A percentile compares a stretch with the other conserved stretches of the same genome.
phyloP scores from a whole-genome alignment of 805 yeast species.

The Saccharomycopsis sp. region DNA sequence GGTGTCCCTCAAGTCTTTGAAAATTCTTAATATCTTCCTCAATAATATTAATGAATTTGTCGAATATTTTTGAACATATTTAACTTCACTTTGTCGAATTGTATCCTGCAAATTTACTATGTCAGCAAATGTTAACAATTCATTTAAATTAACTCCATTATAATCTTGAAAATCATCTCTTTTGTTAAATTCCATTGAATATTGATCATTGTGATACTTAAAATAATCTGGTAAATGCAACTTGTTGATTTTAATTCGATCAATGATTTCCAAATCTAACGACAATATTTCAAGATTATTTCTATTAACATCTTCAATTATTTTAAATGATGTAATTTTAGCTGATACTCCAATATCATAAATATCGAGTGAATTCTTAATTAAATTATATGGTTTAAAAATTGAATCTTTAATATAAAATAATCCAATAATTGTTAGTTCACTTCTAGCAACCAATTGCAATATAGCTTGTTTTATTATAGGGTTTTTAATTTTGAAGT shows the following conservation, averaged over 20 bases:
- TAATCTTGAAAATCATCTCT: neutral
- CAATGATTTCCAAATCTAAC: conserved; percentile 11
- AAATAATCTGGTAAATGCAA: conserved; percentile 11
- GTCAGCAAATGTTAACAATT: conserved; percentile 15
- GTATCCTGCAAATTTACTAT: neutral
- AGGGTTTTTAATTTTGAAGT: conserved; percentile 16
- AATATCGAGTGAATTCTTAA: conserved; percentile 11
- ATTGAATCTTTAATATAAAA: conserved; percentile 10
- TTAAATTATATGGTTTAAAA: conserved; percentile 5
- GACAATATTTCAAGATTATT: conserved; percentile 6
- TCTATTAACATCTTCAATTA: neutral
- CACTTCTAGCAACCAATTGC: conserved; percentile 6
- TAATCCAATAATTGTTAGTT: conserved; percentile 8
- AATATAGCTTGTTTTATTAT: conserved; percentile 17
- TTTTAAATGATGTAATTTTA: conserved; percentile 6
- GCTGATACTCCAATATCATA: conserved; percentile 16
- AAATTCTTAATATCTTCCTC: conserved; percentile 5
- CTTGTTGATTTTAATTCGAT: conserved; percentile 4
- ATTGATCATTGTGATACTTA: too few species aligned
- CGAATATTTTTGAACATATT: conserved; percentile 6
- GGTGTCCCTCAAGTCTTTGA: neutral
- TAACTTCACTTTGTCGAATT: neutral
- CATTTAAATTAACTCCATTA: conserved; percentile 13
- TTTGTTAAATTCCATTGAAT: neutral
- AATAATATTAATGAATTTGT: conserved; percentile 7